These are phyloP conservation scores for Asterochloris sp. DNA, from an alignment of 139 green algal species.

Conservation along the genomic window DNA sequence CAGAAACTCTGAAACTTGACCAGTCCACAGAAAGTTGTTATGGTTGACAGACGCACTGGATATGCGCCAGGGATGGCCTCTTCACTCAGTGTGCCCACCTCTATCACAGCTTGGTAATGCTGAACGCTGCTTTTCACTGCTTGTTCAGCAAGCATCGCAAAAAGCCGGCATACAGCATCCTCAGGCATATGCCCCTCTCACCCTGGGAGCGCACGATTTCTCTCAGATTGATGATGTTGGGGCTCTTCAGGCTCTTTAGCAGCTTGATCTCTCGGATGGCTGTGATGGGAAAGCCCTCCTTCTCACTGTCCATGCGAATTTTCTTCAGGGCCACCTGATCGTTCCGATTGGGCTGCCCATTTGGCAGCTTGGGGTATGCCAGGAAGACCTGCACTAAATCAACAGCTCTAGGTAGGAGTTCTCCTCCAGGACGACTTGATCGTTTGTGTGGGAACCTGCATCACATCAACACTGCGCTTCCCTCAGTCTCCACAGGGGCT, in stretches of 20 bases:
- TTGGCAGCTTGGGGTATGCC: conserved; percentile 34
- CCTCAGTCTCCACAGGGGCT: too few species aligned
- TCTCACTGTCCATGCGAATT: conserved; percentile 98
- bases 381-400: conserved; percentile 31
- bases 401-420: background rate
- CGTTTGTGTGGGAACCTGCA: background rate
- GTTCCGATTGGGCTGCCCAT: conserved; percentile 21
- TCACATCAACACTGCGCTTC: too few species aligned
- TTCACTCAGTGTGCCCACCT: background rate
- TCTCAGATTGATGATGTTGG: conserved; percentile 94
- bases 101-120: background rate
- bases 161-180: too few species aligned
- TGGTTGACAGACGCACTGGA: too few species aligned
- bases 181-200: conserved; percentile 23
- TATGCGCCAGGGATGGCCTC: too few species aligned
- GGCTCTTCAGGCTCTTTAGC: conserved; percentile 78
- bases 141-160: too few species aligned
- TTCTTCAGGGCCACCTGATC: conserved; percentile 91
- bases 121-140: too few species aligned
- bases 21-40: too few species aligned
- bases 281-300: conserved; percentile 99
- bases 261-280: conserved; percentile 99
- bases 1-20: too few species aligned
- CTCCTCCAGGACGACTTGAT: background rate
- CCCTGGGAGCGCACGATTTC: conserved; percentile 92